Percentiles rank a stretch among this genome's conserved stretches.
These are phyloP conservation scores for Serendipita indica DNA, from an alignment of 768 basidiomycete species.

Conservation along the genomic window DNA sequence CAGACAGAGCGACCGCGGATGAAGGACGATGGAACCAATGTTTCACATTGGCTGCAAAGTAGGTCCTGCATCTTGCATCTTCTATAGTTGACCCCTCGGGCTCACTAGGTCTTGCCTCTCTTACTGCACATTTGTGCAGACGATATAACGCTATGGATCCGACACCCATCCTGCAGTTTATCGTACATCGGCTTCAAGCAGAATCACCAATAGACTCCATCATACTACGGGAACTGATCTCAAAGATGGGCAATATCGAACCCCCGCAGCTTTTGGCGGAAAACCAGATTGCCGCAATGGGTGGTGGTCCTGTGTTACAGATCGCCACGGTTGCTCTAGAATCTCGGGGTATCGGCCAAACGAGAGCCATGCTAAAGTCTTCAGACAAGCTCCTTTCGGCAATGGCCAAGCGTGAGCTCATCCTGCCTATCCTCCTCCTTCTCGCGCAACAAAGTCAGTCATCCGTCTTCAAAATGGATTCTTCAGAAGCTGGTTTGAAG, in stretches of 20 bases:
- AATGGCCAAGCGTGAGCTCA: conserved; percentile 53
- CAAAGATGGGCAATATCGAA: conserved; percentile 91
- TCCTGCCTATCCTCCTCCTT: conserved; percentile 80
- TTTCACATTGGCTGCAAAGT: conserved; percentile 87
- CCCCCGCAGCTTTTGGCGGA: conserved; percentile 82
- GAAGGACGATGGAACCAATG: conserved; percentile 86
- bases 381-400: conserved; percentile 19
- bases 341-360: conserved; percentile 44
- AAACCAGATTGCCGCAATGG: conserved; percentile 77
- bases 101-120: conserved; percentile 67
- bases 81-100: conserved; percentile 10
- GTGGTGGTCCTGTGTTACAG: conserved; percentile 73
- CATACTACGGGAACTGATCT: conserved; percentile 82
- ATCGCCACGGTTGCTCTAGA: conserved; percentile 76
- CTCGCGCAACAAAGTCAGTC: conserved; percentile 83
- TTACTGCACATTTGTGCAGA: conserved; percentile 83
- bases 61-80: conserved; percentile 23
- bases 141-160: conserved; percentile 65
- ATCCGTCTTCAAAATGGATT: conserved; percentile 51
- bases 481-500: conserved; percentile 61
- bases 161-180: conserved; percentile 71
- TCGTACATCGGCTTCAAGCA: conserved; percentile 79
- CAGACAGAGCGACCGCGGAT: conserved; percentile 68
- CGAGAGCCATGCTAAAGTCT: not conserved
- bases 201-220: conserved; percentile 70